A percentile compares a stretch with the other conserved stretches of the same genome.
These are phyloP conservation scores for Hyaloscypha bicolor DNA, from an alignment of 495 filamentous ascomycete genomes.

Conservation along the genomic window DNA sequence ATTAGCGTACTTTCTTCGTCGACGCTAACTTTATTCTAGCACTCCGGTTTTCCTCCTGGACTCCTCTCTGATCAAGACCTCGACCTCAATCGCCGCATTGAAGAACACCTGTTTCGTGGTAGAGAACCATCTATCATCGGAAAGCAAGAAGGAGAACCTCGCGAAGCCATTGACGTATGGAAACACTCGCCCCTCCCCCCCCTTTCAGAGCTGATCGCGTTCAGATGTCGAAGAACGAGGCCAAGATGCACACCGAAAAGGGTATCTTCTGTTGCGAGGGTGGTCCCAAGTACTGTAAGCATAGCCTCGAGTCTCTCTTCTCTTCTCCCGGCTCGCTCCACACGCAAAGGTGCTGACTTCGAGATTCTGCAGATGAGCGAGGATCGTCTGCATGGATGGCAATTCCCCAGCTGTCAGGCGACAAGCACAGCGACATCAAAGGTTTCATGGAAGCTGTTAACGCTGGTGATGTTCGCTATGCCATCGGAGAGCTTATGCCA, in stretches of 20 bases:
- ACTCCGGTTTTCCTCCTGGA: too few species aligned
- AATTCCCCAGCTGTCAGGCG: neutral
- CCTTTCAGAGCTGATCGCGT: neutral
- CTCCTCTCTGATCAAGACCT: too few species aligned
- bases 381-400: neutral
- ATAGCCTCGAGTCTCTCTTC: neutral
- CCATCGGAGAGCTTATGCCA: neutral
- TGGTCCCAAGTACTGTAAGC: neutral
- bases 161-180: too few species aligned
- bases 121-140: too few species aligned
- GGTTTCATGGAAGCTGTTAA: neutral
- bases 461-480: neutral
- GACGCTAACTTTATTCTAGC: too few species aligned
- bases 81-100: too few species aligned
- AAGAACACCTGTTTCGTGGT: too few species aligned
- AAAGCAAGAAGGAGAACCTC: too few species aligned
- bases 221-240: neutral
- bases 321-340: neutral
- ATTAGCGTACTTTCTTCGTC: too few species aligned
- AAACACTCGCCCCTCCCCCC: neutral
- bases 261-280: neutral
- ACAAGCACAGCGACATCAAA: neutral
- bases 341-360: neutral
- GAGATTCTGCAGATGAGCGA: neutral
- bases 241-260: neutral